These are phyloP conservation scores for Flagelloscypha sp. DNA, from an alignment of 768 basidiomycete genomes.

Conservation along the genomic window DNA sequence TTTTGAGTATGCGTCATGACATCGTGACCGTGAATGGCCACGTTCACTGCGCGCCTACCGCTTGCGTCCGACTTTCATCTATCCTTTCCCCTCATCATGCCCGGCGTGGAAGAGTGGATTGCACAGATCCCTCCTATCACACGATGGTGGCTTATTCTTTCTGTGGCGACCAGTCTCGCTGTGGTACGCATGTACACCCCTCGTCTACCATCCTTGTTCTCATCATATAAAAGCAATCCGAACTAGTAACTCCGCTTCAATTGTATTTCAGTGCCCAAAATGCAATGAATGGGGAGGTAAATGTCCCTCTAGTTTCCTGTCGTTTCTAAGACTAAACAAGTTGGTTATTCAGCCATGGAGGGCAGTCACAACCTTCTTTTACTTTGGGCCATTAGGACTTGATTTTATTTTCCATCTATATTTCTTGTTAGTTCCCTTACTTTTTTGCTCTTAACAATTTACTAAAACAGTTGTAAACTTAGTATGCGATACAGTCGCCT, in stretches of 20 bases:
- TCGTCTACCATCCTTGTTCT: background rate
- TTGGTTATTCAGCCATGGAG: conserved; percentile 65
- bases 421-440: conserved; percentile 95
- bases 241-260: conserved; percentile 83
- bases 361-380: conserved; percentile 85
- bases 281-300: conserved; percentile 70
- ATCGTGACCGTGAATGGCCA: too few species aligned
- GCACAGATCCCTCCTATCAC: conserved; percentile 89
- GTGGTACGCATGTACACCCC: conserved; percentile 55
- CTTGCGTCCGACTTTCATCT: too few species aligned
- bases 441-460: background rate
- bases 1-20: too few species aligned
- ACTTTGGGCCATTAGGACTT: conserved; percentile 87
- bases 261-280: conserved; percentile 89
- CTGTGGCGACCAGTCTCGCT: conserved; percentile 73
- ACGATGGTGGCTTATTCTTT: conserved; percentile 73
- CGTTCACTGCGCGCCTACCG: too few species aligned
- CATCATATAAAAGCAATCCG: conserved; percentile 63
- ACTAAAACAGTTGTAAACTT: background rate
- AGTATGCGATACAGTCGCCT: conserved; percentile 97
- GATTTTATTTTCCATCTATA: conserved; percentile 97
- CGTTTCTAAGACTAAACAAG: conserved; percentile 9
- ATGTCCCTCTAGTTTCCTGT: conserved; percentile 12
- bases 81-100: conserved; percentile 39
- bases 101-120: conserved; percentile 86